Evolutionary conservation across 345 rosid genomes (phyloP), one percentile per base, ranked within the genome.

Genomic region (Lepidium didymum): DNA sequence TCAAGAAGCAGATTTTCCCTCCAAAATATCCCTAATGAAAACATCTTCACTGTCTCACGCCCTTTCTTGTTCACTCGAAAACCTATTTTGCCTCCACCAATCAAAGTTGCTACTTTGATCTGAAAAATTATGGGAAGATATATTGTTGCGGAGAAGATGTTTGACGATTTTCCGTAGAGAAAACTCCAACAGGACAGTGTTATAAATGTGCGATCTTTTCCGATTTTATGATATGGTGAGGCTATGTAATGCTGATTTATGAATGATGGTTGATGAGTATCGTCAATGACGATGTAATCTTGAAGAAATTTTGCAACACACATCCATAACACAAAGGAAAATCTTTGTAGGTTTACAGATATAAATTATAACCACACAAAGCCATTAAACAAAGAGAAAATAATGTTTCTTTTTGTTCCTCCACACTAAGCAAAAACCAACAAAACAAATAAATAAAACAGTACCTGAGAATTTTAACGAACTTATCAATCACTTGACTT

Each of bases 131-230:
- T 16, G 61, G 45, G 11, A n/a, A 41, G 14, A 18, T 81, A 74
- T 21, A 34, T 4, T 66, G 38, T n/a, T 10, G 80, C 85, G 0
- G 63, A 34, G 69, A 76, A 75, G 75, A 45, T 78, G 76, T 83
- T 85, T 33, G 87, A 59, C 36, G 74, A 77, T 69, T 77, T 80
- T 79, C 77, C 87, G 21, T 53, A 70, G 6, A 77, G 77, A 51
- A 79, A 77, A 47, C 78, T 79, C 41, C 43, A 79, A 18, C 42
- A 77, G 78, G 77, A 72, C 66, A 73, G n/a, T n/a, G n/a, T n/a
- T n/a, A n/a, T n/a, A n/a, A n/a, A n/a, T n/a, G n/a, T n/a, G n/a
- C n/a, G n/a, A n/a, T n/a, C n/a, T n/a, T n/a, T n/a, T n/a, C n/a
- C n/a, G n/a, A n/a, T n/a, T n/a, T n/a, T 29, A 29, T 77, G 27